Conservation (phyloP, 257 asterid species). For the Solanum tarijense region DNA sequence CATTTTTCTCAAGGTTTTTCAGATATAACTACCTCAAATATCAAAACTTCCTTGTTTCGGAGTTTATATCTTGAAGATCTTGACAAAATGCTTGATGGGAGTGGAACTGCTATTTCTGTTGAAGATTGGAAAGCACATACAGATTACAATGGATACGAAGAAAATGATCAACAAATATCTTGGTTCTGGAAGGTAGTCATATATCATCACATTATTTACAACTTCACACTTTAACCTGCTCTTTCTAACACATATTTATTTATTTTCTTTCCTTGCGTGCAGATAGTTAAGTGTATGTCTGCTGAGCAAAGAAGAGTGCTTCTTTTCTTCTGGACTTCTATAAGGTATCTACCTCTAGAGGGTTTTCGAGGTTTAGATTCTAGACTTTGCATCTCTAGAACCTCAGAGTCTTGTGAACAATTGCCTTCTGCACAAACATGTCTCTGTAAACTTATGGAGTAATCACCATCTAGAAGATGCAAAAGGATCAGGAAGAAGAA, state of each 20-base stretch:
- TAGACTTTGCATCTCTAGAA: constrained; percentile 49
- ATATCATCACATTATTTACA: not conserved
- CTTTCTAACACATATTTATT: not conserved
- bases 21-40: constrained; percentile 21
- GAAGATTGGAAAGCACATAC: not conserved
- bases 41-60: constrained; percentile 41
- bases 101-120: not conserved
- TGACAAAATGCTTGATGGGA: constrained; percentile 48
- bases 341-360: constrained; percentile 67
- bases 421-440: constrained; percentile 89
- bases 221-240: not conserved
- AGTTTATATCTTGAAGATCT: constrained; percentile 64
- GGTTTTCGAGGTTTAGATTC: constrained; percentile 86
- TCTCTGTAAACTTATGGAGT: constrained; percentile 22
- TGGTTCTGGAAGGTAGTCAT: constrained; percentile 86
- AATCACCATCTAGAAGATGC: too few relatives aligned
- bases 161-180: constrained; percentile 8
- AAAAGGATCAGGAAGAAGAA: too few relatives aligned
- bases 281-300: constrained; percentile 61
- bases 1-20: constrained; percentile 60
- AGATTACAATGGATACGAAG: not conserved
- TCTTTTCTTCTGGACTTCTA: constrained; percentile 91
- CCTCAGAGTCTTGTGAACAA: constrained; percentile 32
- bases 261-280: not conserved
- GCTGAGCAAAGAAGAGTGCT: constrained; percentile 54